Evolutionary conservation across 1,284 basidiomycete genomes (phyloP), one percentile per base, ranked within the genome.

Genomic region (Fomes fomentarius): DNA sequence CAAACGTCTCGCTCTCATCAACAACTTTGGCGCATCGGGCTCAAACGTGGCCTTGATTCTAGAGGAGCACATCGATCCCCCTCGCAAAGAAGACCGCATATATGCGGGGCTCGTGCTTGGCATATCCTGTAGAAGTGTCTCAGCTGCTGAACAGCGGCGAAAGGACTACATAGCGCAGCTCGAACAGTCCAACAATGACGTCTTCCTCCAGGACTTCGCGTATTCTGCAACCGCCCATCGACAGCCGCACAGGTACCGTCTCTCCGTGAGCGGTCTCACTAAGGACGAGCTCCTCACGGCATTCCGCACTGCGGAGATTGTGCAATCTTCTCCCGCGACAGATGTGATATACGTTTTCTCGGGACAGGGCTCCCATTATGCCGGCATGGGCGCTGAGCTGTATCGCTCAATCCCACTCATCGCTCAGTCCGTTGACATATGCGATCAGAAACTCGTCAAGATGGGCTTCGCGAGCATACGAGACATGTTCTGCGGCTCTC

Each of bases 21-120:
- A 87, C 61, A 91, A 89, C 62, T 91, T 89, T 60, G 88, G 88
- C 17, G 87, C 87, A 0, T 77, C 87, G 19, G 88, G 88, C 0
- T 88, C 87, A 10, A 91, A 90, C 54, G 76, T 77, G 1, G 81
- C 85, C 0, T 61, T 87, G 12, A 50, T 90, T 7, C 62, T 90
- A 1, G 84, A 89, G 59, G 87, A 89, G 43, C 57, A 51, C 31
- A 8, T 34, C 26, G 9, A 56, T 28, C n/a, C 35, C 12, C 15
- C 48, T 22, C 15, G 50, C 15, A 14, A 24, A 25, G 30, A 40
- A 44, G 39, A 28, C 37, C 4, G 24, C 41, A 22, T 47, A 45
- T 28, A n/a, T n/a, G n/a, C n/a, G n/a, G n/a, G 8, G 17, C 28
- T 77, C 42, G 69, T 86, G 1, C 76, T 89, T 46, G 84, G 82